Evolutionary conservation across 805 yeast genomes (phyloP), one percentile per base, ranked within the genome.

Genomic region (baker's yeast (Saccharomyces cerevisiae)): DNA sequence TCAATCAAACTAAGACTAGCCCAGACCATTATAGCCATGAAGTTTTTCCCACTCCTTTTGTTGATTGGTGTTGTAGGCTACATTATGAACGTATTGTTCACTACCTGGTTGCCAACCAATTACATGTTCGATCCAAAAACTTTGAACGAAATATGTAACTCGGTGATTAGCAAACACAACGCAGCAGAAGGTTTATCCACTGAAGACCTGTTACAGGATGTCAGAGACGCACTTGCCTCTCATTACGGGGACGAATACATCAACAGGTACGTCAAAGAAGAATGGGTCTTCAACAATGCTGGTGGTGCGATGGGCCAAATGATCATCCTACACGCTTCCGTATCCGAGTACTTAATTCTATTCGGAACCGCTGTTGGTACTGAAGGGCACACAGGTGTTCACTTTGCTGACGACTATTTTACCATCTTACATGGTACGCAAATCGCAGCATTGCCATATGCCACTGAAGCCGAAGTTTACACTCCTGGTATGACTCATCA

Each of bases 291-390:
- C 80, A 94, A 94, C 79, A 89, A 89, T 64, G 99, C 99, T 3
- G 99, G 99, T 53, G 96, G 96, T 61, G 98, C 99, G 51, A 94
- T 94, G 99, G 94, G 95, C 26, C 83, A 90, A 53, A 92, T 94
- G 98, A 80, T 89, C 63, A 89, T 94, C 57, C 76, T 92, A 60
- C 99, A 94, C 70, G 97, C 98, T 10, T 94, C 98, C 8, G 77
- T 94, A 63, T 77, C 94, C 6, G 99, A 94, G 73, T 94, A 94
- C 69, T 73, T 94, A 69, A 94, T 94, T 66, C 80, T 94, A 69
- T 94, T 94, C 60, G 99, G 99, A 50, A 80, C 95, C 48, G 89
- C 97, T 1, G 79, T 85, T 6, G 99, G 98, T 46, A 90, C 96
- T 14, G 97, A 89, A 71, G 99, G 99, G 48, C 99, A 94, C 73